Base-by-base conservation (phyloP, 2,329 filamentous ascomycete genomes). In the Epichloe aotearoae region DNA sequence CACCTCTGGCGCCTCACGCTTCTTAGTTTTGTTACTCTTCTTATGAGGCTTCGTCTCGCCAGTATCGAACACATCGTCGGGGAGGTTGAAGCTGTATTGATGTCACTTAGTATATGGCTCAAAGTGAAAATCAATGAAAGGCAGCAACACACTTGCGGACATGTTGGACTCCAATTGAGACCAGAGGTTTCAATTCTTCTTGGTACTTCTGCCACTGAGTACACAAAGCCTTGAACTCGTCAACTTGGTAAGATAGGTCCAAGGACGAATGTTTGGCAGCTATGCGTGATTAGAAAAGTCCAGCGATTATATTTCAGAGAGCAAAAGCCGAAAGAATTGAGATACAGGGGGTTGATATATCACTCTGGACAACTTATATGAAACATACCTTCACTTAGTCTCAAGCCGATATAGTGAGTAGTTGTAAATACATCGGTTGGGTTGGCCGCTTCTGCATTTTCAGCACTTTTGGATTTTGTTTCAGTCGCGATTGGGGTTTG, bases 341-440 rank as follows among this genome's bases (percentile, higher is more conserved):
- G 8, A 15, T 19, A 36, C 26, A 6, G 34, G 38, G 15, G 14
- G 12, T 19, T 49, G 12, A 43, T 15, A 43, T 5, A 49, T 48
- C 7, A 20, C 34, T 37, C 26, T 42, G 33, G 10, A 11, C 5
- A 43, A 49, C 20, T 20, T 12, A 7, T 33, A 30, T 6, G 33
- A 36, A 39, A 71, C 79, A 64, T 75, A 88, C 87, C 84, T 72
- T 83, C 78, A 38, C 76, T 75, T 50, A 96, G 70, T 59, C 91
- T 85, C 46, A 97, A 75, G 37, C 93, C 93, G 62, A 98, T 88
- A 64, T 97, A 98, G 66, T 90, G 91, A 1, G 90, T 96, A 23
- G 88, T 89, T 0, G 91, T 97, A 64, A 87, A 95, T 30, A 97
- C 71, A 51, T 74, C 72, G 42, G 59, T 63, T 15, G 55, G 52